These are phyloP conservation scores for Candida adriatica DNA, from an alignment of 805 yeast species.

Conservation along the genomic window DNA sequence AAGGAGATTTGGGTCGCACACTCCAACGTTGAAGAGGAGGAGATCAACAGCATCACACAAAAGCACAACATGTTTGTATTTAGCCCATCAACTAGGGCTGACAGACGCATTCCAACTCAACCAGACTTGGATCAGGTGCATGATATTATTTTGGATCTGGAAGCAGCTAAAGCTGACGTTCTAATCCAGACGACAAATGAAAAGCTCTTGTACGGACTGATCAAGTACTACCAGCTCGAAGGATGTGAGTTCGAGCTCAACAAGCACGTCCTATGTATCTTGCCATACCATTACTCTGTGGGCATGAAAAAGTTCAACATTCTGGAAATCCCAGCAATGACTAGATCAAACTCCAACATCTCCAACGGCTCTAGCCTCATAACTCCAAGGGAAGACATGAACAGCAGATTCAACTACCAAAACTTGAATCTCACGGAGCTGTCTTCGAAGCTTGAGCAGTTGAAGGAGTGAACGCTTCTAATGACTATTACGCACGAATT, in stretches of 20 bases:
- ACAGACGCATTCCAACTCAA: slow-evolving; percentile 2
- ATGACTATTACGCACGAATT: too few relatives aligned
- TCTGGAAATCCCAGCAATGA: slow-evolving; percentile 18
- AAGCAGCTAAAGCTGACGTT: slow-evolving; percentile 10
- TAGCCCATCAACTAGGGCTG: slow-evolving; percentile 1
- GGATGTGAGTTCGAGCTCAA: slow-evolving; percentile 13
- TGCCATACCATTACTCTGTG: slow-evolving; percentile 19
- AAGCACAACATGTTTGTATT: neutral
- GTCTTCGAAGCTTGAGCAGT: slow-evolving; percentile 13
- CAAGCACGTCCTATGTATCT: slow-evolving; percentile 16
- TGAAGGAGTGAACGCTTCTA: slow-evolving; percentile 4
- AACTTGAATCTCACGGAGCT: slow-evolving; percentile 18
- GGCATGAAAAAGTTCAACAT: slow-evolving; percentile 15
- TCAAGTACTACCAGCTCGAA: slow-evolving; percentile 18
- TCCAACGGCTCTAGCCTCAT: slow-evolving; percentile 7
- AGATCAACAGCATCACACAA: slow-evolving; percentile 3
- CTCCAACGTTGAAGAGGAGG: slow-evolving; percentile 7
- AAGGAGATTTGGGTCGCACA: slow-evolving; percentile 18
- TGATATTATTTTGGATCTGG: slow-evolving; percentile 18
- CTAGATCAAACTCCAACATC: slow-evolving; percentile 18
- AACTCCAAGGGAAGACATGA: slow-evolving; percentile 11
- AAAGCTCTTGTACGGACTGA: slow-evolving; percentile 16
- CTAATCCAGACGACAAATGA: slow-evolving; percentile 18
- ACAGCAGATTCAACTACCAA: slow-evolving; percentile 11
- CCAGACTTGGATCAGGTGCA: slow-evolving; percentile 16